Evolutionary conservation across 441 rosid species (phyloP).

Genomic region (Erysimum cheiri): DNA sequence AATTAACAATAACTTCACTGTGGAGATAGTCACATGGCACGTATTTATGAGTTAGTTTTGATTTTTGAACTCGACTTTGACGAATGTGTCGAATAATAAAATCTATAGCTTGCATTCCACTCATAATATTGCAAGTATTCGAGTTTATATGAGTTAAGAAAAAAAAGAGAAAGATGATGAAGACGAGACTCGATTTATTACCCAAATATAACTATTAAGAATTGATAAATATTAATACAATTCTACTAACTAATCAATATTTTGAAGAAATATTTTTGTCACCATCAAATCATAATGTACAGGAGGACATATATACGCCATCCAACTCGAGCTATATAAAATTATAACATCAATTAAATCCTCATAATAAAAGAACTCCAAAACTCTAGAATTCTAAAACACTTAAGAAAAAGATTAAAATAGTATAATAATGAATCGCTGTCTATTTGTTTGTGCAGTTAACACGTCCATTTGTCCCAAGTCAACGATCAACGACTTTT

Average conservation of each 20-base stretch:
- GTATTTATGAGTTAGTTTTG: slow-evolving; percentile 14
- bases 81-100: slow-evolving; percentile 12
- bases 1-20: background rate
- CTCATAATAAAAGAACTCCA: background rate
- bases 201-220: no score
- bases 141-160: no score
- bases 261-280: no score
- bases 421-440: background rate
- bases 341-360: background rate
- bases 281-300: no score
- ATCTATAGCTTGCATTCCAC: slow-evolving; percentile 9
- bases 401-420: background rate
- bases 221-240: no score
- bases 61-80: background rate
- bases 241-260: no score
- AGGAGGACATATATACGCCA: background rate
- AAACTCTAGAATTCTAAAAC: background rate
- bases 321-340: background rate
- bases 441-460: slow-evolving; percentile 30
- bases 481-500: slow-evolving; percentile 40
- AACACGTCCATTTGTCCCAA: slow-evolving; percentile 19
- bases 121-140: background rate
- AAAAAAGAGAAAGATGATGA: no score
- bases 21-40: slow-evolving; percentile 22
- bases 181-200: no score